These are phyloP conservation scores for Fusarium heterosporum DNA, from an alignment of 2,329 filamentous ascomycete species.

Conservation along the genomic window DNA sequence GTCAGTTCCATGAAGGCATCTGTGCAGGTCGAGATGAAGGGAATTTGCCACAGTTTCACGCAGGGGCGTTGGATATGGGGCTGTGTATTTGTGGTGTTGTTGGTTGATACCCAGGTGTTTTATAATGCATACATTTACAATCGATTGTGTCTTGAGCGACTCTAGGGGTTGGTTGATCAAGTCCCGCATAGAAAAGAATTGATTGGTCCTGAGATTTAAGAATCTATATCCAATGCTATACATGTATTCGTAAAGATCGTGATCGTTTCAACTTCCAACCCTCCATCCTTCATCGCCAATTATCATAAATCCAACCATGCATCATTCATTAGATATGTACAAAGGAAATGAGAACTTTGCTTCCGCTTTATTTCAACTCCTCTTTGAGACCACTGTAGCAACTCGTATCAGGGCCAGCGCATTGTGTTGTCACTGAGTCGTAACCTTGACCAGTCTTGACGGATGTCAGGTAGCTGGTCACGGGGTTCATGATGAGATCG, in stretches of 20 bases:
- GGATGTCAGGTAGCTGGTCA: constrained; percentile 1
- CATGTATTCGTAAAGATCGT: constrained; percentile 12
- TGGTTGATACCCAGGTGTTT: constrained; percentile 28
- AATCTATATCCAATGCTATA: background rate
- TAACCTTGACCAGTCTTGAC: background rate
- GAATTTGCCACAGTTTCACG: background rate
- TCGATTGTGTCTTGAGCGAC: background rate
- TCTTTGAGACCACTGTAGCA: background rate
- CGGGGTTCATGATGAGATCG: background rate
- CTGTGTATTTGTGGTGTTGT: constrained; percentile 18
- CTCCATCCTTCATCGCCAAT: background rate
- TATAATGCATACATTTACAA: background rate
- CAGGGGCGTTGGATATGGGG: constrained; percentile 17
- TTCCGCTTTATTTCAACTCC: background rate
- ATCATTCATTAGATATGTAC: constrained; percentile 2
- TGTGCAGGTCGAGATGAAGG: background rate
- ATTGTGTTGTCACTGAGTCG: background rate
- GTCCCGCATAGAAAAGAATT: background rate
- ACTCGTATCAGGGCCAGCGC: background rate
- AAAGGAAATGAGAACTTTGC: background rate
- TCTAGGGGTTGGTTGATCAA: background rate
- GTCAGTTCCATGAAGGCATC: background rate
- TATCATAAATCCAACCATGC: background rate
- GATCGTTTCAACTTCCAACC: background rate
- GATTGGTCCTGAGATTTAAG: background rate